Conservation (phyloP, 306 rosid genomes). For the Adenanthera pavonina region DNA sequence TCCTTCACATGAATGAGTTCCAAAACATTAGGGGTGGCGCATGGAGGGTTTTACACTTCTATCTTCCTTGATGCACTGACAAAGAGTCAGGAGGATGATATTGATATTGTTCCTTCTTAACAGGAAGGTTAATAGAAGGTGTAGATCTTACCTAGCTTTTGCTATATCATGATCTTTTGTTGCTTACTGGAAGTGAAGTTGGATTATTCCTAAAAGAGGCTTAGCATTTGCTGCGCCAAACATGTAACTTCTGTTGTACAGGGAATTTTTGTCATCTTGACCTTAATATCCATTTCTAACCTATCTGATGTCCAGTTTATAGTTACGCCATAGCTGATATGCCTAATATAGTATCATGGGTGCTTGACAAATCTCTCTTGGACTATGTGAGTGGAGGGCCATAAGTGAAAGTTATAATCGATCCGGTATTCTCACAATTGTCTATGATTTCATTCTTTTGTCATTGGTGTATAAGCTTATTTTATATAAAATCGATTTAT, state of each 20-base stretch:
- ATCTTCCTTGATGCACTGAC: conserved; percentile 1
- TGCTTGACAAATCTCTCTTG: neutral
- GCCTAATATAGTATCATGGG: neutral
- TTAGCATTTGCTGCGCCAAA: conserved; percentile 26
- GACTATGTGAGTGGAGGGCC: neutral
- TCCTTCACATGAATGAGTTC: conserved; percentile 11
- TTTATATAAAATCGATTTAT: neutral
- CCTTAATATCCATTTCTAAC: neutral
- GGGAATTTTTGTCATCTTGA: neutral
- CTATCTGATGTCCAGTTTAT: conserved; percentile 9
- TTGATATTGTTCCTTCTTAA: conserved; percentile 1
- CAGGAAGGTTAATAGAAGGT: conserved; percentile 15
- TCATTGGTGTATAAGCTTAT: neutral
- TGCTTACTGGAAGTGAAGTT: conserved; percentile 22
- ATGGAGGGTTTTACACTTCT: neutral
- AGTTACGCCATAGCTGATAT: neutral
- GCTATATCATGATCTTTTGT: conserved; percentile 20
- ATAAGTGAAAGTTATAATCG: conserved; percentile 2
- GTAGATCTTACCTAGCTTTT: conserved; percentile 18
- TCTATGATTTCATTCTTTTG: conserved; percentile 9
- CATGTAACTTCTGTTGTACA: conserved; percentile 3
- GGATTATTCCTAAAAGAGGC: conserved; percentile 19
- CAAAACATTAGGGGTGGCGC: conserved; percentile 1
- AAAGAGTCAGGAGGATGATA: conserved; percentile 20
- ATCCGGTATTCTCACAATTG: conserved; percentile 21